These are phyloP conservation scores for Populus tomentosa DNA, from an alignment of 441 rosid genomes.

Conservation along the genomic window DNA sequence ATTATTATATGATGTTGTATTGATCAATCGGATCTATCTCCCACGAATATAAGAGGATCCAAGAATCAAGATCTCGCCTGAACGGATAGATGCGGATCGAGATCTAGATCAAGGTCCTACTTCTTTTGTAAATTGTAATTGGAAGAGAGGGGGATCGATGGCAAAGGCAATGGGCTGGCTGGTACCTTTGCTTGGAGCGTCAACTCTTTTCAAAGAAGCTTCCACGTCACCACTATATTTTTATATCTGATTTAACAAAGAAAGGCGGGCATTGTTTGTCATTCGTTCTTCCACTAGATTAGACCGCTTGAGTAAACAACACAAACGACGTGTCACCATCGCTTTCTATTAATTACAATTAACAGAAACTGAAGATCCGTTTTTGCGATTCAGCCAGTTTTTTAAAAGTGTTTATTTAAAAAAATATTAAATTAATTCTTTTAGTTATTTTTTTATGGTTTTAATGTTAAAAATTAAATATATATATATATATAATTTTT, in stretches of 20 bases:
- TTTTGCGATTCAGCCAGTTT: not conserved
- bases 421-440: no score
- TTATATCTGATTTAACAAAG: not conserved
- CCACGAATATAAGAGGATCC: not conserved
- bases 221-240: not conserved
- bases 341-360: not conserved
- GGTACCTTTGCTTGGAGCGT: not conserved
- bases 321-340: not conserved
- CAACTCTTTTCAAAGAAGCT: not conserved
- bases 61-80: not conserved
- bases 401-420: no score
- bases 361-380: not conserved
- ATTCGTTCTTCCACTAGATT: not conserved
- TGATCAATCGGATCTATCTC: not conserved
- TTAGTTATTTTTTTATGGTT: no score
- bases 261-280: not conserved
- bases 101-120: not conserved
- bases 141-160: not conserved
- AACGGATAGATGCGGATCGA: not conserved
- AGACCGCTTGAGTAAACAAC: not conserved
- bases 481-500: no score
- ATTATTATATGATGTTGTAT: conserved; percentile 13
- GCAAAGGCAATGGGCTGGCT: not conserved
- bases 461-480: no score
- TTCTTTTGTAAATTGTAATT: not conserved